Evolutionary conservation across 371 early-diverging fungal species (phyloP).

Genomic region (Mucor indicus): DNA sequence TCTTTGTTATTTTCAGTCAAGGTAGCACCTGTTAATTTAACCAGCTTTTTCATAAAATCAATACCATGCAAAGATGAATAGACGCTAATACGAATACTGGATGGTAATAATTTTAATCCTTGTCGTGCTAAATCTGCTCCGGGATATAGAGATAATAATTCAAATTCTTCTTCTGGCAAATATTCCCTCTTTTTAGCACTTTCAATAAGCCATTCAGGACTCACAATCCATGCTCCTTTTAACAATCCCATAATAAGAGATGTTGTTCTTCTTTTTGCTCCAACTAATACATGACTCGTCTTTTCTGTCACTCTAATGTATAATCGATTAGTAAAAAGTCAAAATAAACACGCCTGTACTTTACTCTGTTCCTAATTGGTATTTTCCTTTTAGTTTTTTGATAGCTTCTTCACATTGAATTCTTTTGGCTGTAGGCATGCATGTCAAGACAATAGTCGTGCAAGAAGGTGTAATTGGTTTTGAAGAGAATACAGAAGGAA

Average conservation of each 20-base stretch:
- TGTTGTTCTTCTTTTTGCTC: constrained; percentile 15
- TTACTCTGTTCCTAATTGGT: too few relatives aligned
- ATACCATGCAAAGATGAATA: neutral
- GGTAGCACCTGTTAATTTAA: constrained; percentile 8
- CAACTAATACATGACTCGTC: too few relatives aligned
- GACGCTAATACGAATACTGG: constrained; percentile 1
- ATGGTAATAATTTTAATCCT: constrained; percentile 3
- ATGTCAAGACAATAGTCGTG: too few relatives aligned
- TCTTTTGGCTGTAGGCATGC: too few relatives aligned
- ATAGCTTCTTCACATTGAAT: too few relatives aligned
- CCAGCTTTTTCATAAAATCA: constrained; percentile 2
- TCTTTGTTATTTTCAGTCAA: neutral
- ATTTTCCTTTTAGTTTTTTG: too few relatives aligned
- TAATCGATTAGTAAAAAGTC: too few relatives aligned
- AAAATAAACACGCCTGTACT: too few relatives aligned
- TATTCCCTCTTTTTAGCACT: neutral
- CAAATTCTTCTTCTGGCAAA: constrained; percentile 4
- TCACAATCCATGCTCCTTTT: constrained; percentile 13
- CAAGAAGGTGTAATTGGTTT: too few relatives aligned
- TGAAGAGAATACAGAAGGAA: too few relatives aligned
- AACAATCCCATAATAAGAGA: constrained; percentile 6
- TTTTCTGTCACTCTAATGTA: too few relatives aligned
- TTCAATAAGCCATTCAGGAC: constrained; percentile 14
- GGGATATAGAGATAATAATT: constrained; percentile 12
- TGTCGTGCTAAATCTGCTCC: neutral